Evolutionary conservation across 2,329 filamentous ascomycete genomes (phyloP), one percentile per base, ranked within the genome.

Genomic region (Ophiostoma triangulosporum): DNA sequence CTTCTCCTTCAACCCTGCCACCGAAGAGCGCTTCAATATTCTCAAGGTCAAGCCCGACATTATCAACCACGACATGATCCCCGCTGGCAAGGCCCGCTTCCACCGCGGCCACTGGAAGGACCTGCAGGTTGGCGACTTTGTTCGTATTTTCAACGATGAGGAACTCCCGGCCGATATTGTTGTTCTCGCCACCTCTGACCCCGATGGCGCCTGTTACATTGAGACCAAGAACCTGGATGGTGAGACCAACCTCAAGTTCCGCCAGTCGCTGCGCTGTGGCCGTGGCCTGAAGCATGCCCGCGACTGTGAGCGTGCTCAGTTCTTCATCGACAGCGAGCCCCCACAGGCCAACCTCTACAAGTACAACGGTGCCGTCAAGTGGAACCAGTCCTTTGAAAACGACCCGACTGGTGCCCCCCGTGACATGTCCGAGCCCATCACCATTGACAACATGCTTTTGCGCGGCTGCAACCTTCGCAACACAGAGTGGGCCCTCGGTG

Each of bases 171-270:
- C 93, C 48, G 93, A 98, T 68, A 74, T 98, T 48, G 84, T 97
- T 48, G 86, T 98, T 43, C 71, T 98, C 24, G 87, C 93, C 2
- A 97, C 93, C 0, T 95, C 93, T 2, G 93, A 97, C 62, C 78
- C 85, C 1, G 93, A 98, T 62, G 93, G 93, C 50, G 88, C 88
- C 35, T 98, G 93, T 68, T 98, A 96, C 62, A 86, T 98, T 22
- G 93, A 98, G 69, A 98, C 93, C 2, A 98, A 97, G 73, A 97
- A 95, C 65, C 67, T 98, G 72, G 93, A 98, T 63, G 93, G 93
- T 50, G 93, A 98, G 70, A 98, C 93, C 2, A 98, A 98, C 63
- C 72, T 98, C 58, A 98, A 98, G 69, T 89, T 96, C 57, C 85
- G 93, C 56, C 87, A 91, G 63, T 88, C 93, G 20, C 76, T 98